These are phyloP conservation scores for Trichoderma aggressivum DNA, from an alignment of 2,329 filamentous ascomycete genomes.

Conservation along the genomic window DNA sequence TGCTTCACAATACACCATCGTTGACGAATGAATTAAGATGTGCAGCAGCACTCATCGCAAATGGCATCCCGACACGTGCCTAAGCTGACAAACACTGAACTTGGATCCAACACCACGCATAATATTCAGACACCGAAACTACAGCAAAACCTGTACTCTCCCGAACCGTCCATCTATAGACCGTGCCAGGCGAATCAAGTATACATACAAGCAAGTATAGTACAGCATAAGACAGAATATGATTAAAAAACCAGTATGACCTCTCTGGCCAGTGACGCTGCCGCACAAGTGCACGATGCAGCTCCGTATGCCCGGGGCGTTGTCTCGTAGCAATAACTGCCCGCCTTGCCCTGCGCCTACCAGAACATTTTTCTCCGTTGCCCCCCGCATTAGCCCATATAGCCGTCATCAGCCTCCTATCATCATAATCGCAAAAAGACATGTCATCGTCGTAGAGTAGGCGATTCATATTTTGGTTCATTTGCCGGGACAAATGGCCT, in stretches of 20 bases:
- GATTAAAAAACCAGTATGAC: conserved; percentile 14
- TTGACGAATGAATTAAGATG: too few relatives aligned
- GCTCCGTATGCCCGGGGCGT: conserved; percentile 4
- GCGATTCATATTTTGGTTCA: conserved; percentile 22
- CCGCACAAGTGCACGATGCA: conserved; percentile 6
- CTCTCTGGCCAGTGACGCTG: conserved; percentile 11
- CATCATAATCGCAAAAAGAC: conserved; percentile 32
- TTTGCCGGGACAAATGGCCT: conserved; percentile 12
- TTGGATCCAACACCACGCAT: background rate
- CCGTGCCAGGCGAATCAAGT: conserved; percentile 8
- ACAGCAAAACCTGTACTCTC: background rate
- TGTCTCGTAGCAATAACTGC: conserved; percentile 13
- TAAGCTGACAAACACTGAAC: background rate
- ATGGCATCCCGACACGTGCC: background rate
- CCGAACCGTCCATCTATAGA: conserved; percentile 6
- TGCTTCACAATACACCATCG: background rate
- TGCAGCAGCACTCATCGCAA: background rate
- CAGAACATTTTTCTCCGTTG: background rate
- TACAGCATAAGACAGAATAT: conserved; percentile 19
- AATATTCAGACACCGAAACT: background rate
- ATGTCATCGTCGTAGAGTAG: conserved; percentile 23
- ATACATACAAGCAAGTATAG: conserved; percentile 17
- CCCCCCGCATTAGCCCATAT: conserved; percentile 23
- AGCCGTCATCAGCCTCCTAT: conserved; percentile 29
- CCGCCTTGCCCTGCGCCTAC: conserved; percentile 18